Conservation (phyloP, 176 grass and related monocot species). For the Carex littledalei region DNA sequence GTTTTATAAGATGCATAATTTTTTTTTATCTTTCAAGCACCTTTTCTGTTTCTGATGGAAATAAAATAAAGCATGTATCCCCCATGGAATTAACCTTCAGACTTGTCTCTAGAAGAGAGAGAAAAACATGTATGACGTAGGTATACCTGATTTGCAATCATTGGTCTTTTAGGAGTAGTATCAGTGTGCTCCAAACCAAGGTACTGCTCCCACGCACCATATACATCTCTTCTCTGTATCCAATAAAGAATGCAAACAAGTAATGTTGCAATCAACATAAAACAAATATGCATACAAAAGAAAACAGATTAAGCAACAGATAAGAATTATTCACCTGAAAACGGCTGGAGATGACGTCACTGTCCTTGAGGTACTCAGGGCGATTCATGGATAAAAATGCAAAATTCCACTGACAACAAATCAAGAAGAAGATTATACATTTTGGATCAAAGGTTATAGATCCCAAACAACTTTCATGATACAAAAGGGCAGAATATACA, state of each 20-base stretch:
- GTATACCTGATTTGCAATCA: constrained; percentile 65
- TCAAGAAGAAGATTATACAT: not conserved
- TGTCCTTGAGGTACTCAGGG: constrained; percentile 78
- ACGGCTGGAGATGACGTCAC: constrained; percentile 58
- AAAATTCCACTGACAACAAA: constrained; percentile 73
- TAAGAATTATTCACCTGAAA: constrained; percentile 58
- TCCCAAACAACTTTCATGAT: not conserved
- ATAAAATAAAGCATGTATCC: constrained; percentile 9
- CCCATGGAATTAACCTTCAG: not conserved
- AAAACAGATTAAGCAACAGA: constrained; percentile 11
- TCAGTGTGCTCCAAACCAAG: constrained; percentile 90
- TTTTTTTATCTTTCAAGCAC: not conserved
- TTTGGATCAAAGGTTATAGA: not conserved
- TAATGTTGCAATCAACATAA: constrained; percentile 21
- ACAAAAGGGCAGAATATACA: constrained; percentile 1
- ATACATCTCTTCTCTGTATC: constrained; percentile 80
- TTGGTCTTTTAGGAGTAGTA: constrained; percentile 75
- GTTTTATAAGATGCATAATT: not conserved
- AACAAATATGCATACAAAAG: constrained; percentile 7
- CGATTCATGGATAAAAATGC: constrained; percentile 80
- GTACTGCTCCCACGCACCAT: constrained; percentile 98
- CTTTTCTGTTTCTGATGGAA: not conserved
- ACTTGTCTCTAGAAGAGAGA: not conserved
- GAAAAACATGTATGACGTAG: not conserved
- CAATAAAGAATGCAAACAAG: constrained; percentile 2